Conservation (phyloP, 2,329 filamentous ascomycete species). For the Neopestalotiopsis sp. region DNA sequence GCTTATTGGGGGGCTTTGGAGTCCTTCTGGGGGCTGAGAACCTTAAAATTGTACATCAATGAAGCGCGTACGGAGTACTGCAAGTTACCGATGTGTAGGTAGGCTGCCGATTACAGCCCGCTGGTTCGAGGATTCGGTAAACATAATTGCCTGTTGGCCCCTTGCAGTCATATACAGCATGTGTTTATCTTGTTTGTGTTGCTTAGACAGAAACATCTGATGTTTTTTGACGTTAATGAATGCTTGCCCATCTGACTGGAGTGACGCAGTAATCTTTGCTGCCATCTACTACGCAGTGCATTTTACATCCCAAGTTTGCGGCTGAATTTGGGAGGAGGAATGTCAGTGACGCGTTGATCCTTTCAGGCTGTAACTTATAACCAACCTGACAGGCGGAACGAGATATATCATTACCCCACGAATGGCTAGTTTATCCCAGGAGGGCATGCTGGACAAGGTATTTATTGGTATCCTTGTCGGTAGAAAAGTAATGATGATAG, state of each 20-base stretch:
- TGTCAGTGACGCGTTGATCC: not conserved
- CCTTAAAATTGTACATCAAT: not conserved
- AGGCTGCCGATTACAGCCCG: too few species aligned
- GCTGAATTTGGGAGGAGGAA: not conserved
- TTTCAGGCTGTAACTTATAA: not conserved
- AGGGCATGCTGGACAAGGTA: too few species aligned
- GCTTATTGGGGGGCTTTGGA: not conserved
- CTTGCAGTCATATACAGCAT: too few species aligned
- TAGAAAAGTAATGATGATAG: too few species aligned
- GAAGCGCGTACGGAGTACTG: not conserved
- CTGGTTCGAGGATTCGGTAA: not conserved
- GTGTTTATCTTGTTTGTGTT: too few species aligned
- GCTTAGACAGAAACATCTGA: too few species aligned
- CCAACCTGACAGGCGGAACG: not conserved
- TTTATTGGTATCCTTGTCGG: too few species aligned
- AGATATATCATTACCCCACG: not conserved
- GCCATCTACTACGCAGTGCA: not conserved
- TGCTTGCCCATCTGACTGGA: not conserved
- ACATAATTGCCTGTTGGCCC: too few species aligned
- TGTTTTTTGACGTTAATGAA: too few species aligned
- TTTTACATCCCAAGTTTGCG: not conserved
- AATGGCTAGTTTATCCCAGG: too few species aligned
- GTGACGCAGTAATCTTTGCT: not conserved
- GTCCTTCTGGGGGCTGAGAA: not conserved
- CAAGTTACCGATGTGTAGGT: not conserved